Percentiles rank a stretch among this genome's conserved stretches.
These are phyloP conservation scores for Leccinum fibrillosum DNA, from an alignment of 768 basidiomycete genomes.

Conservation along the genomic window DNA sequence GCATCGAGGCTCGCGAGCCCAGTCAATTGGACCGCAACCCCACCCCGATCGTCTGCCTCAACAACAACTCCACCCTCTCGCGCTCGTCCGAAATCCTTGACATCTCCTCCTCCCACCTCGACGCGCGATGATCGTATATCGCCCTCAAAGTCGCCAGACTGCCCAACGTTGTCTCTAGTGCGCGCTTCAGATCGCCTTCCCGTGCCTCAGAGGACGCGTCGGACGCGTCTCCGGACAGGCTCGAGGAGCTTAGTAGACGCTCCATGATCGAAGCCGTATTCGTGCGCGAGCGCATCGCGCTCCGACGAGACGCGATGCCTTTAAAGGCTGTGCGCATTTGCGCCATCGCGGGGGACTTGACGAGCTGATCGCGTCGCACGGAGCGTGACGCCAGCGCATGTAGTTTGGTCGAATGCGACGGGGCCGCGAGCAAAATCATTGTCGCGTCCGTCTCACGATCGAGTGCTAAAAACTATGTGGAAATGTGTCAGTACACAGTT, in stretches of 20 bases:
- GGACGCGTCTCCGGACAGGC: constrained; percentile 51
- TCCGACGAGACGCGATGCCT: constrained; percentile 55
- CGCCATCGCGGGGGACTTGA: constrained; percentile 46
- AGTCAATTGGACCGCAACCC: constrained; percentile 27
- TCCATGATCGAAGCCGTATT: constrained; percentile 46
- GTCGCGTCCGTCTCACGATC: constrained; percentile 82
- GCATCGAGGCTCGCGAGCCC: background rate
- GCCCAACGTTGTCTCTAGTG: constrained; percentile 63
- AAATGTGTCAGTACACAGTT: background rate
- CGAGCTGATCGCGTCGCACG: constrained; percentile 55
- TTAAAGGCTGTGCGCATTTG: constrained; percentile 57
- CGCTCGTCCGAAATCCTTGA: constrained; percentile 60
- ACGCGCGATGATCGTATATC: constrained; percentile 68
- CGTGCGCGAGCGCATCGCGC: constrained; percentile 43
- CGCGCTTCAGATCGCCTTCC: constrained; percentile 65
- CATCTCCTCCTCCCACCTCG: constrained; percentile 72
- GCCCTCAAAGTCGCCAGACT: constrained; percentile 60
- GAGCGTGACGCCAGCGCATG: constrained; percentile 65
- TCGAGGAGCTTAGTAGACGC: constrained; percentile 37
- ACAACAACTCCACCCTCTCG: constrained; percentile 60
- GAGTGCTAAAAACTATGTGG: constrained; percentile 63
- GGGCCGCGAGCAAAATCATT: constrained; percentile 69
- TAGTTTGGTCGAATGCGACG: constrained; percentile 67
- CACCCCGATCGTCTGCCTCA: constrained; percentile 62
- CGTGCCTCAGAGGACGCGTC: constrained; percentile 46